Evolutionary conservation across 1,284 basidiomycete genomes (phyloP).

Genomic region (Paramarasmius palmivorus): DNA sequence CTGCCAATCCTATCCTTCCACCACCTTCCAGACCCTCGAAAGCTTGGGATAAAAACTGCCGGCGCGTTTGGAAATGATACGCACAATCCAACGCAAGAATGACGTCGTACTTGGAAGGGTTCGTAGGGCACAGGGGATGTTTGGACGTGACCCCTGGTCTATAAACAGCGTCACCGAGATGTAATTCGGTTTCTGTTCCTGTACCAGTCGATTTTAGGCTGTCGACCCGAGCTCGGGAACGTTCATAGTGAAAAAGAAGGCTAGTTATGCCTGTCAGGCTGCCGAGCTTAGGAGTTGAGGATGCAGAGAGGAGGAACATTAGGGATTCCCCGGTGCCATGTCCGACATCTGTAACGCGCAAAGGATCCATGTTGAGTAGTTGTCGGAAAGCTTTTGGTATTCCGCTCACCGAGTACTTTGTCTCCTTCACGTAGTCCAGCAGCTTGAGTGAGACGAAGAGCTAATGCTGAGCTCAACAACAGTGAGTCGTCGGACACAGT

Average conservation of each 20-base stretch:
- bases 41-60: constrained; percentile 48
- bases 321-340: constrained; percentile 75
- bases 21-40: constrained; percentile 45
- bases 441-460: constrained; percentile 48
- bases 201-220: constrained; percentile 16
- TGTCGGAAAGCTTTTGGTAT: neutral
- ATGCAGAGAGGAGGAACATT: constrained; percentile 45
- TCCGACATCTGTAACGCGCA: constrained; percentile 54
- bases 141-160: constrained; percentile 20
- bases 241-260: constrained; percentile 47
- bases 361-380: constrained; percentile 9
- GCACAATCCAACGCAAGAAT: constrained; percentile 70
- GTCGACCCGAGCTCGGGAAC: constrained; percentile 47
- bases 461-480: constrained; percentile 43
- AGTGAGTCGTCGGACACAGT: neutral
- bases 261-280: constrained; percentile 63
- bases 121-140: constrained; percentile 44
- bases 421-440: constrained; percentile 40
- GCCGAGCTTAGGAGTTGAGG: constrained; percentile 46
- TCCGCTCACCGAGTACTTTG: constrained; percentile 52
- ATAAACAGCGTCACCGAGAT: constrained; percentile 54
- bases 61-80: constrained; percentile 65
- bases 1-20: constrained; percentile 63
- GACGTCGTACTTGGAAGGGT: constrained; percentile 36
- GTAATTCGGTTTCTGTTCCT: constrained; percentile 26